Conservation (phyloP, 441 rosid genomes). For the Breynia disticha region DNA sequence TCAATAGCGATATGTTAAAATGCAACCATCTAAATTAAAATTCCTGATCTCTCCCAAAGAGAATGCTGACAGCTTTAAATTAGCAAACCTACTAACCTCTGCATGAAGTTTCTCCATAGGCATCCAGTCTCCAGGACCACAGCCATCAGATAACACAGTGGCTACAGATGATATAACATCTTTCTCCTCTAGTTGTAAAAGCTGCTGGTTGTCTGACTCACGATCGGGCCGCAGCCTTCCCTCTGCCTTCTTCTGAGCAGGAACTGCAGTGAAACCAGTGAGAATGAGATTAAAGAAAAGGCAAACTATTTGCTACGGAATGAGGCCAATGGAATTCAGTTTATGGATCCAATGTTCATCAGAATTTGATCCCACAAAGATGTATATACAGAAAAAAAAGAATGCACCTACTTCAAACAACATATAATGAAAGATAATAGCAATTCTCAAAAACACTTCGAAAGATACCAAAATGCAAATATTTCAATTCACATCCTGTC, state of each 20-base stretch:
- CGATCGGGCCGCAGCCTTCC: constrained; percentile 71
- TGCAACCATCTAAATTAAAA: no score
- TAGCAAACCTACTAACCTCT: constrained; percentile 39
- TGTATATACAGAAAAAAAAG: not conserved
- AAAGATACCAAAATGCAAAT: no score
- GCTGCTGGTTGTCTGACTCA: constrained; percentile 83
- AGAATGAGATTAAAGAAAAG: constrained; percentile 9
- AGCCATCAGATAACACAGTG: constrained; percentile 89
- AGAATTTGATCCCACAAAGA: not conserved
- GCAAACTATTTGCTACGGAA: not conserved
- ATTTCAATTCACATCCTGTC: no score
- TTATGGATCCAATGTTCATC: not conserved
- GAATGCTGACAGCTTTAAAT: not conserved
- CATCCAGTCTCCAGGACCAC: constrained; percentile 99
- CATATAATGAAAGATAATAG: not conserved
- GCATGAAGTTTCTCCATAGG: constrained; percentile 87
- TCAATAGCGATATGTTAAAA: no score
- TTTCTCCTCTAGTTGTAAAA: constrained; percentile 82
- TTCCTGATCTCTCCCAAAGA: not conserved
- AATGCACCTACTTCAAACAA: not conserved
- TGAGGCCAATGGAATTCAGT: not conserved
- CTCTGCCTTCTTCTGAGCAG: constrained; percentile 67
- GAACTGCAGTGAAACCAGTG: constrained; percentile 18
- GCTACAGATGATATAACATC: constrained; percentile 98
- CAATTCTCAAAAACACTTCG: no score